Evolutionary conservation across 257 asterid genomes (phyloP).

Genomic region (Lycium ferocissimum): DNA sequence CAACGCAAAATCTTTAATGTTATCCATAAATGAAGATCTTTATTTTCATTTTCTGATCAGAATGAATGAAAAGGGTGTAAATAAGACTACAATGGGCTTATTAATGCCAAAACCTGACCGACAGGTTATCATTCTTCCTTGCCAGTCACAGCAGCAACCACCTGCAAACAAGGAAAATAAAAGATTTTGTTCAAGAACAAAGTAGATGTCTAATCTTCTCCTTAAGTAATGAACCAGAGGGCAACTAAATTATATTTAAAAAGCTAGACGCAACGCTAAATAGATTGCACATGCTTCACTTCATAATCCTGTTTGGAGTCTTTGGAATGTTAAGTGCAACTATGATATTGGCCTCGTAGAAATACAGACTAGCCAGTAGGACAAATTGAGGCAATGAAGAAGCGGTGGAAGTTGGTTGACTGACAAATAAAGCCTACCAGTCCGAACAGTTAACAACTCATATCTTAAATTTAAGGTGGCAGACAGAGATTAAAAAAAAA

Average conservation of each 20-base stretch:
- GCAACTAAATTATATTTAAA: not conserved
- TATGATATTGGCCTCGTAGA: not conserved
- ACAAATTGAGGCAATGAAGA: not conserved
- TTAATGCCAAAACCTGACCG: not conserved
- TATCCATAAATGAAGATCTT: not conserved
- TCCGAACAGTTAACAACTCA: not conserved
- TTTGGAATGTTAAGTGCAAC: not conserved
- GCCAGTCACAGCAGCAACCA: constrained; percentile 77
- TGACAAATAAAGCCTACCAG: not conserved
- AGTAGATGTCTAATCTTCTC: not conserved
- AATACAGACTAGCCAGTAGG: not conserved
- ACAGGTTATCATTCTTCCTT: constrained; percentile 42
- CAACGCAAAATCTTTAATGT: not conserved
- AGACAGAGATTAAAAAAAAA: not conserved
- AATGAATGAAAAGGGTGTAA: constrained; percentile 1
- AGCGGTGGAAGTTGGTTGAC: not conserved
- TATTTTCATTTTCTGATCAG: not conserved
- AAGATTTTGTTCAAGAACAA: not conserved
- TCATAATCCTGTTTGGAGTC: not conserved
- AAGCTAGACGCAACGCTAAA: not conserved
- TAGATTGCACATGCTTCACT: not conserved
- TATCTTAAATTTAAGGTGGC: not conserved
- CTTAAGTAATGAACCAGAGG: not conserved
- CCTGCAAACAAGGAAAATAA: constrained; percentile 47
- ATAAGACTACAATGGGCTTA: not conserved